A percentile compares a stretch with the other conserved stretches of the same genome.
Conservation (phyloP, 2,329 filamentous ascomycete species). For the Macroventuria anomochaeta region DNA sequence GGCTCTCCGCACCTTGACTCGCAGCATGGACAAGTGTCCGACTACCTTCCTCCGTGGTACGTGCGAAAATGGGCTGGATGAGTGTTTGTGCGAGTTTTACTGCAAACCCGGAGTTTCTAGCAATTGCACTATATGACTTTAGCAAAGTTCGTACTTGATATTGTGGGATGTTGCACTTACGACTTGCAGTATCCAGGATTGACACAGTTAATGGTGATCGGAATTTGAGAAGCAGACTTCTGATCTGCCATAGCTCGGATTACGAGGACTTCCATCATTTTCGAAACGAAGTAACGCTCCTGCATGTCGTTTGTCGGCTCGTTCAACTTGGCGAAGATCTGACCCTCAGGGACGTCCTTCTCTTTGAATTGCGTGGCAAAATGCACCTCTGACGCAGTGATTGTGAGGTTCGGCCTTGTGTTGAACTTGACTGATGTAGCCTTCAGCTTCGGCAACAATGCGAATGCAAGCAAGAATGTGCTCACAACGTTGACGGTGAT, state of each 20-base stretch:
- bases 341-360: conserved; percentile 28
- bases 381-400: conserved; percentile 46
- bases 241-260: conserved; percentile 32
- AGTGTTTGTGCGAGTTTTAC: conserved; percentile 5
- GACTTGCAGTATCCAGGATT: conserved; percentile 44
- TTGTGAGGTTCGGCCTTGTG: conserved; percentile 36
- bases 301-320: conserved; percentile 17
- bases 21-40: conserved; percentile 51
- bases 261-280: conserved; percentile 41
- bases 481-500: conserved; percentile 52
- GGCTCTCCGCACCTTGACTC: conserved; percentile 42
- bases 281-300: conserved; percentile 38
- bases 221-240: conserved; percentile 21
- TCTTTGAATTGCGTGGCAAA: conserved; percentile 35
- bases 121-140: conserved; percentile 22
- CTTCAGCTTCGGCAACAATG: conserved; percentile 37
- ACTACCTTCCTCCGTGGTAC: conserved; percentile 51
- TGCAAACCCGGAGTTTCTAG: conserved; percentile 25
- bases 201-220: conserved; percentile 42
- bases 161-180: not conserved
- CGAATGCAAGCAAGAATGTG: conserved; percentile 47
- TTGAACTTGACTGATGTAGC: conserved; percentile 32
- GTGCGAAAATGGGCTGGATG: conserved; percentile 35
- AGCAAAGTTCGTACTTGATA: not conserved
- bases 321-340: conserved; percentile 40